Evolutionary conservation across 2,329 filamentous ascomycete genomes (phyloP).

Genomic region (Dactylonectria macrodidyma): DNA sequence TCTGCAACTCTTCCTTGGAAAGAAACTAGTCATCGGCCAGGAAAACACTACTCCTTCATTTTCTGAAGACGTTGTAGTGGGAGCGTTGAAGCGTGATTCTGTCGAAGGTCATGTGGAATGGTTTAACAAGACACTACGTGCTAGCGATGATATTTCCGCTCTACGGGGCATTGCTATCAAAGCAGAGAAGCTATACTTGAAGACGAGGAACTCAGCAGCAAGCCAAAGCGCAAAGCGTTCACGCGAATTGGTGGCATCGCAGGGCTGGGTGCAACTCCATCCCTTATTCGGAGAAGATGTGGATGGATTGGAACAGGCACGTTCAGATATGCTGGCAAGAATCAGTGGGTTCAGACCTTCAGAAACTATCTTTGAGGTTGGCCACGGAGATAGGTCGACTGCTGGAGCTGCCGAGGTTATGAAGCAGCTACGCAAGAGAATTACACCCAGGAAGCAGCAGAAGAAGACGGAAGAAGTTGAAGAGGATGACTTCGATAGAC

Average conservation of each 20-base stretch:
- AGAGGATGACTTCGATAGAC: slow-evolving; percentile 51
- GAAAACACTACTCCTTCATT: slow-evolving; percentile 76
- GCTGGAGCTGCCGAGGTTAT: slow-evolving; percentile 82
- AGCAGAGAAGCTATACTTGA: slow-evolving; percentile 93
- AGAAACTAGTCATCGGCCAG: slow-evolving; percentile 83
- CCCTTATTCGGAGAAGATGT: slow-evolving; percentile 83
- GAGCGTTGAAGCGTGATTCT: slow-evolving; percentile 79
- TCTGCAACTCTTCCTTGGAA: slow-evolving; percentile 93
- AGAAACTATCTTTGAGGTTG: slow-evolving; percentile 98
- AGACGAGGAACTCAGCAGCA: slow-evolving; percentile 91
- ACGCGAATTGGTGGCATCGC: slow-evolving; percentile 80
- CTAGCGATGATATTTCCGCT: slow-evolving; percentile 80
- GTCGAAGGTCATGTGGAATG: slow-evolving; percentile 86
- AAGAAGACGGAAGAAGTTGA: slow-evolving; percentile 58
- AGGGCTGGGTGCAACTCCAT: slow-evolving; percentile 82
- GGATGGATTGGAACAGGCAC: slow-evolving; percentile 76
- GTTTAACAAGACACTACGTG: slow-evolving; percentile 82
- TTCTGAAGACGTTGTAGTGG: slow-evolving; percentile 87
- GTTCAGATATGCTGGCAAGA: slow-evolving; percentile 88
- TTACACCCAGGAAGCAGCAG: slow-evolving; percentile 69
- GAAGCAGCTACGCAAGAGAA: slow-evolving; percentile 79
- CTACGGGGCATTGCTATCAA: slow-evolving; percentile 84
- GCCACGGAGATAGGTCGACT: slow-evolving; percentile 76
- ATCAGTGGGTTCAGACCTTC: slow-evolving; percentile 91
- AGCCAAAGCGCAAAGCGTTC: slow-evolving; percentile 90